Evolutionary conservation across 805 yeast genomes (phyloP).

Genomic region (Yarrowia phangngaensis): DNA sequence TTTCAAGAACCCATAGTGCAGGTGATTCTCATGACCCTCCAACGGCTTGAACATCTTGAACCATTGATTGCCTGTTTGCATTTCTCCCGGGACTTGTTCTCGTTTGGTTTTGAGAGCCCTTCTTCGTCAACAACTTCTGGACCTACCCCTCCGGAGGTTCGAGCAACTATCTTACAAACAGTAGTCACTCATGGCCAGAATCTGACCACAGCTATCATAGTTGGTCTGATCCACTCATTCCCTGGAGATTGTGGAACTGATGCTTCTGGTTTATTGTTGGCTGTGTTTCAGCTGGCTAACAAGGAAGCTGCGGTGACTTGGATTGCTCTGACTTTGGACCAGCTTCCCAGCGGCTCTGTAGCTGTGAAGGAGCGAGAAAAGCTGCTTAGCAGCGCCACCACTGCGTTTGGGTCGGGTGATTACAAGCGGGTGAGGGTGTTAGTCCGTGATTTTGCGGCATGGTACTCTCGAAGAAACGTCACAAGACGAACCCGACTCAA

Average conservation of each 20-base stretch:
- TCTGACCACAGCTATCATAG: constrained; percentile 51
- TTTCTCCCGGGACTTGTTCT: constrained; percentile 71
- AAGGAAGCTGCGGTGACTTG: constrained; percentile 52
- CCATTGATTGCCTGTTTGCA: constrained; percentile 68
- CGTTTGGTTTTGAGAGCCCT: constrained; percentile 80
- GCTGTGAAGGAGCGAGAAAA: constrained; percentile 65
- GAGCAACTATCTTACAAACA: constrained; percentile 47
- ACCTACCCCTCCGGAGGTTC: constrained; percentile 54
- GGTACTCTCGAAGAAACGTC: constrained; percentile 78
- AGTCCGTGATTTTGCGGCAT: constrained; percentile 70
- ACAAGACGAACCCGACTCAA: constrained; percentile 32
- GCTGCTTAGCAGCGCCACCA: constrained; percentile 42
- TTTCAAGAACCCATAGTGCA: constrained; percentile 48
- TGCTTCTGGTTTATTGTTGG: constrained; percentile 67
- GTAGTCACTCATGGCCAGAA: constrained; percentile 55
- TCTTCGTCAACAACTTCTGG: constrained; percentile 62
- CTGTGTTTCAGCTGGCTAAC: constrained; percentile 49
- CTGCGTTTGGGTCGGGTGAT: constrained; percentile 52
- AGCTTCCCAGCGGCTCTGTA: constrained; percentile 61
- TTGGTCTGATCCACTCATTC: constrained; percentile 68
- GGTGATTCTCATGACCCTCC: constrained; percentile 54
- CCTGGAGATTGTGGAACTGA: constrained; percentile 67
- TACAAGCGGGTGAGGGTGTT: constrained; percentile 67
- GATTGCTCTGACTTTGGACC: constrained; percentile 54
- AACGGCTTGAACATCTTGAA: constrained; percentile 58